Evolutionary conservation across 2,329 filamentous ascomycete species (phyloP), one percentile per base, ranked within the genome.

Genomic region (Ophiostoma fasciatum): DNA sequence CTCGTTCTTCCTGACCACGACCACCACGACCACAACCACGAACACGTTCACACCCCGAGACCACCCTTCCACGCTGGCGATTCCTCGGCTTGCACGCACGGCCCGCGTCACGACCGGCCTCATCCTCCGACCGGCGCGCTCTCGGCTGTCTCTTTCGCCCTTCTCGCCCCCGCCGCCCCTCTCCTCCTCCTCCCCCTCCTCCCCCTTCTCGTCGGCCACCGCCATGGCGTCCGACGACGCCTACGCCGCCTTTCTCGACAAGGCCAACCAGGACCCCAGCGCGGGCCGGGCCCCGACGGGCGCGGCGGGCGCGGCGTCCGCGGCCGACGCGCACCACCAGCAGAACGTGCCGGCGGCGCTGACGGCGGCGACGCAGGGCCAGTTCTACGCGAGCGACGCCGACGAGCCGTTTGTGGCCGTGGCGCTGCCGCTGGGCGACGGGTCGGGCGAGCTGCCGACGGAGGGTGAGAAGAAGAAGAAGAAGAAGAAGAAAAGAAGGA

Each of bases 371-470:
- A 59, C 58, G 36, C 61, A 65, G 33, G 49, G 78, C 39, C 68
- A 65, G 29, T 76, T 78, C 51, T 93, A 90, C 55, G 57, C 71
- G 13, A 90, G 79, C 42, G 87, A 94, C 40, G 74, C 82, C 21
- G 85, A 94, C 53, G 83, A 92, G 63, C 77, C 79, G 5, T 94
- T 93, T 56, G 74, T 81, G 53, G 73, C 75, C 4, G 82, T 94
- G 6, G 73, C 69, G 36, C 54, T 93, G 46, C 66, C 63, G 45
- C 82, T 69, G 59, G 55, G 63, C n/a, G n/a, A n/a, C n/a, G n/a
- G n/a, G n/a, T n/a, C n/a, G 15, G 66, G 59, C 17, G 62, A 63
- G 4, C 50, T 79, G 47, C 72, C 76, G 1, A 64, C 71, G 45
- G 75, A 78, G 55, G 64, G 75, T 79, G 51, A 48, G 66, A n/a